phyloP scores from a whole-genome alignment of 495 filamentous ascomycete genomes.

The Acidiella bohemica region DNA sequence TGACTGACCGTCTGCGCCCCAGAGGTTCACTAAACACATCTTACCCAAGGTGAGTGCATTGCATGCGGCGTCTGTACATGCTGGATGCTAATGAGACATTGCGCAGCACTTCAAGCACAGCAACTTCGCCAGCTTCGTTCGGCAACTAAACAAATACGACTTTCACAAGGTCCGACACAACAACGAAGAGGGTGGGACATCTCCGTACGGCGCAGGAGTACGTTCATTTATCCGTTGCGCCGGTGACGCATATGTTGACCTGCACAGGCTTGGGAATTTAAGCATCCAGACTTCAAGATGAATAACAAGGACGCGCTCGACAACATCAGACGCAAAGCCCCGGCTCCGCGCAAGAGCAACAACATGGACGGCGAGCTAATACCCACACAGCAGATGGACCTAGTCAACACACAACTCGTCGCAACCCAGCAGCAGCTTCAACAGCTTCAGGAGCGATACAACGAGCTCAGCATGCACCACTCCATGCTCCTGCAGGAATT shows the following conservation, averaged over 20 bases:
- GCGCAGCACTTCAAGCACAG: slow-evolving; percentile 91
- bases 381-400: slow-evolving; percentile 76
- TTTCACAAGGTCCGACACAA: slow-evolving; percentile 99
- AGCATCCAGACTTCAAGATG: slow-evolving; percentile 89
- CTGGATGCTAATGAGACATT: no score
- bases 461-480: slow-evolving; percentile 73
- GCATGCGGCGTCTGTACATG: no score
- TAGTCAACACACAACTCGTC: slow-evolving; percentile 73
- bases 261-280: slow-evolving; percentile 86
- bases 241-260: slow-evolving; percentile 8
- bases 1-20: no score
- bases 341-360: slow-evolving; percentile 69
- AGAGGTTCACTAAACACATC: slow-evolving; percentile 97
- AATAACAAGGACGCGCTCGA: slow-evolving; percentile 95
- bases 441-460: slow-evolving; percentile 68
- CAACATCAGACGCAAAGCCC: slow-evolving; percentile 92
- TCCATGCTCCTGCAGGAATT: slow-evolving; percentile 78
- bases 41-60: background rate
- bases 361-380: slow-evolving; percentile 54
- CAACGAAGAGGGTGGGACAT: slow-evolving; percentile 82
- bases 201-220: slow-evolving; percentile 84
- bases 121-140: slow-evolving; percentile 98
- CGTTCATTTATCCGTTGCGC: slow-evolving; percentile 23
- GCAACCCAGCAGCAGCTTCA: slow-evolving; percentile 89
- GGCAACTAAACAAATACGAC: slow-evolving; percentile 98